Percentiles rank a stretch among this genome's conserved stretches.
Evolutionary conservation across 352 stramenopile species (phyloP).

Genomic region (Globisporangium cederbergense): DNA sequence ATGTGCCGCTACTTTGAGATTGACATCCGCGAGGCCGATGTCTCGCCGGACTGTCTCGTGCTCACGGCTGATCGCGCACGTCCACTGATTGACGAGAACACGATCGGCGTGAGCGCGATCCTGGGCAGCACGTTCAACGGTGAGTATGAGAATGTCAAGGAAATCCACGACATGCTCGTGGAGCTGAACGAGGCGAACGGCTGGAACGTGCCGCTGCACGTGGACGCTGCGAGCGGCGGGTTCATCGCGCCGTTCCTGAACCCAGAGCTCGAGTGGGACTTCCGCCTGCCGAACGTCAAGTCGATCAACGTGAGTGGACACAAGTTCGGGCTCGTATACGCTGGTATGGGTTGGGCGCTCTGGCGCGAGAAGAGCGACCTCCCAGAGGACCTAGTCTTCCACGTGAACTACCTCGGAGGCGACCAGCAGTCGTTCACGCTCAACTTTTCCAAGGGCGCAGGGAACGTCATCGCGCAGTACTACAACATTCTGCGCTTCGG

Average conservation of each 20-base stretch:
- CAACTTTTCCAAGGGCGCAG: slow-evolving; percentile 91
- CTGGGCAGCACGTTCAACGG: slow-evolving; percentile 92
- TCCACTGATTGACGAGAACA: slow-evolving; percentile 89
- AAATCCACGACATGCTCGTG: slow-evolving; percentile 86
- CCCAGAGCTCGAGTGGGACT: slow-evolving; percentile 89
- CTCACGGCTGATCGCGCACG: slow-evolving; percentile 78
- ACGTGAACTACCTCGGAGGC: slow-evolving; percentile 91
- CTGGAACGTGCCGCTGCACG: slow-evolving; percentile 87
- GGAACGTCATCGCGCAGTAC: slow-evolving; percentile 89
- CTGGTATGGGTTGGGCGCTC: slow-evolving; percentile 91
- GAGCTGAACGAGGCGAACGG: slow-evolving; percentile 81
- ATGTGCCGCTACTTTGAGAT: slow-evolving; percentile 95
- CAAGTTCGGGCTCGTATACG: slow-evolving; percentile 93
- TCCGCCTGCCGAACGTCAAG: slow-evolving; percentile 88
- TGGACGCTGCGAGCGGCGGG: slow-evolving; percentile 89
- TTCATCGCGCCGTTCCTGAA: slow-evolving; percentile 92
- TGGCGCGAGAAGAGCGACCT: slow-evolving; percentile 84
- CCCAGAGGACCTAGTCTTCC: slow-evolving; percentile 86
- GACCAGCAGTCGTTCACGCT: slow-evolving; percentile 91
- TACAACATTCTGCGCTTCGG: slow-evolving; percentile 93
- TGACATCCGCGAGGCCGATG: slow-evolving; percentile 84
- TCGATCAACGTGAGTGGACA: slow-evolving; percentile 93
- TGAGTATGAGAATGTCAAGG: slow-evolving; percentile 91
- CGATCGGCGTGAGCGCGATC: slow-evolving; percentile 90
- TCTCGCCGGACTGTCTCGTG: slow-evolving; percentile 83